Base-by-base conservation (phyloP, 148 eudicot species). In the Nyssa sinensis region DNA sequence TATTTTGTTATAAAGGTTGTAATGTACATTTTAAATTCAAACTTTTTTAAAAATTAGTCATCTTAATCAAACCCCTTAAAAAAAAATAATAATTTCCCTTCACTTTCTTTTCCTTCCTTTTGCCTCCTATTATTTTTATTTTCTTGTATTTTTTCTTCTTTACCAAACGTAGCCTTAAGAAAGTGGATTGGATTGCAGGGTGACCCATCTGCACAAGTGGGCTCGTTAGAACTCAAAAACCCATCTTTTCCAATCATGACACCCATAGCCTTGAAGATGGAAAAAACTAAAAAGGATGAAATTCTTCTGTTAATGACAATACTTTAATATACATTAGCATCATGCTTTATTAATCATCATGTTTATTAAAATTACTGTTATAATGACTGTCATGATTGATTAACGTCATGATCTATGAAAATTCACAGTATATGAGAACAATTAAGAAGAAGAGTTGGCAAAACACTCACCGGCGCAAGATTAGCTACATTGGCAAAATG, bases 311-410 rank as follows among this genome's bases (percentile, higher is more conserved):
- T 24, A 41, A 17, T 27, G 13, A 49, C 32, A 73, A 21, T 66
- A 32, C 3, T 75, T 69, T 64, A 41, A 62, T 66, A 13, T 57
- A 28, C 29, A 47, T 35, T 30, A 33, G 59, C 59, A 55, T 55
- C 24, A 55, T 1, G 25, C 24, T 24, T 5, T n/a, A 17, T 55
- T 9, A 61, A 29, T n/a, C 41, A 31, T 59, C 73, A 77, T 77
- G 28, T 70, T 37, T 64, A 76, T 35, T 32, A 80, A 74, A 71
- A 75, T 77, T 74, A 73, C 77, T 67, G 55, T 34, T 73, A 80
- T 85, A 65, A 86, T 88, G 83, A 83, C 80, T 64, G 72, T 72
- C 60, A 86, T 80, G 23, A 86, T 34, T 83, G 32, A 76, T 14
- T 7, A 25, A 16, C 34, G 16, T 70, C 34, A 32, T 77, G 21